phyloP scores from a whole-genome alignment of 1,284 basidiomycete genomes.

The Trichosporon sp. region DNA sequence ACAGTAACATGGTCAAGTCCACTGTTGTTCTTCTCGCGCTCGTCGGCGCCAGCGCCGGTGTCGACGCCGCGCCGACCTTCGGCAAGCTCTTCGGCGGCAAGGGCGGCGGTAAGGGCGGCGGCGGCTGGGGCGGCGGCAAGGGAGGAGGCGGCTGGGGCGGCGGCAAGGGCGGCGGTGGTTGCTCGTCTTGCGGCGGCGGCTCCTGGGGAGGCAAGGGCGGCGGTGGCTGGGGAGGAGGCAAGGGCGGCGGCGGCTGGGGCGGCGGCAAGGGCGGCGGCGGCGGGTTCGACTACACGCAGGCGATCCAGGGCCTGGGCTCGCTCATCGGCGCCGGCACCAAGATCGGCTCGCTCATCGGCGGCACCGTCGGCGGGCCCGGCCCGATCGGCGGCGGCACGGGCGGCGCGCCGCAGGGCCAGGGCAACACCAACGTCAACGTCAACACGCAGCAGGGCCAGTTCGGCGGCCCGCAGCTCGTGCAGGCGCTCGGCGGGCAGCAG shows the following conservation, averaged over 20 bases:
- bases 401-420: too few species aligned
- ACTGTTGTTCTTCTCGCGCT: background rate
- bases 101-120: background rate
- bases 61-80: background rate
- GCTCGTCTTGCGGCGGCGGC: background rate
- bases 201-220: too few species aligned
- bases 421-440: background rate
- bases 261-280: background rate
- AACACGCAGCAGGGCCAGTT: background rate
- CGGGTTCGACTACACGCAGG: background rate
- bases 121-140: background rate
- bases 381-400: background rate
- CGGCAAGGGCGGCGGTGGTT: background rate
- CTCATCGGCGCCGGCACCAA: background rate
- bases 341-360: background rate
- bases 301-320: background rate
- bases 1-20: background rate
- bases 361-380: background rate
- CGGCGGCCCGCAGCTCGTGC: background rate
- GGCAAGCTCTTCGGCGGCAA: slow-evolving; percentile 1
- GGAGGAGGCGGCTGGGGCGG: background rate
- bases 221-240: background rate
- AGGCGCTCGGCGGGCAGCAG: background rate
- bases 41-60: background rate
- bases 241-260: background rate